Evolutionary conservation across 805 yeast species (phyloP), one percentile per base, ranked within the genome.

Genomic region (Candida odintsovae): DNA sequence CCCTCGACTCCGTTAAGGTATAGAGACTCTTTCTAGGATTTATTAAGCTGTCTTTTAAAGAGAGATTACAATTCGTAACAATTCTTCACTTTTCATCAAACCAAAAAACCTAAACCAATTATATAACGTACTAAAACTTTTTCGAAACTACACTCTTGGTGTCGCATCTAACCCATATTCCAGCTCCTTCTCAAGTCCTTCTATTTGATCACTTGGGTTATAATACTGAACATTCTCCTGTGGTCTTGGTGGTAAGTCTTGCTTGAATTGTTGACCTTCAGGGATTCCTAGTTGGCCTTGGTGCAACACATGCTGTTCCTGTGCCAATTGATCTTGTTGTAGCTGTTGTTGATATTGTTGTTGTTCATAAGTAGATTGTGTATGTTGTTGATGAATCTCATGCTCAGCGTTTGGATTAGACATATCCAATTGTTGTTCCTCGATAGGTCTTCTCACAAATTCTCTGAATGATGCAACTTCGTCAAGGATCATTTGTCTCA

Each of bases 381-480:
- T 29, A n/a, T 33, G 46, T 12, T 57, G 38, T 43, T 48, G 53
- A n/a, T 40, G 57, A 13, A 44, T 48, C 42, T 52, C 50, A 6
- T 37, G 35, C 16, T 50, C 49, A 18, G 47, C 51, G 65, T 54
- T 51, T 38, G 67, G 65, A 40, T 66, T 63, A 2, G 65, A 58
- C 11, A 69, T 55, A 31, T 66, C 68, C 42, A 60, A 21, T 43
- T 73, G 74, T 50, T 76, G 77, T 46, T 76, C 84, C 42, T 78
- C 77, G 28, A 83, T 70, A 6, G 95, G 95, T 62, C 75, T 79
- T 58, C 96, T 75, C 5, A 89, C 96, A 68, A 82, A 83, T 37
- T 79, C 86, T 56, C 97, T 77, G 63, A 90, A 89, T 25, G 77
- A 70, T 41, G 73, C 73, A 2, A 90, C 96, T 62, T 90, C 97